These are phyloP conservation scores for Ustanciosporium gigantosporum DNA, from an alignment of 1,284 basidiomycete genomes.

Conservation along the genomic window DNA sequence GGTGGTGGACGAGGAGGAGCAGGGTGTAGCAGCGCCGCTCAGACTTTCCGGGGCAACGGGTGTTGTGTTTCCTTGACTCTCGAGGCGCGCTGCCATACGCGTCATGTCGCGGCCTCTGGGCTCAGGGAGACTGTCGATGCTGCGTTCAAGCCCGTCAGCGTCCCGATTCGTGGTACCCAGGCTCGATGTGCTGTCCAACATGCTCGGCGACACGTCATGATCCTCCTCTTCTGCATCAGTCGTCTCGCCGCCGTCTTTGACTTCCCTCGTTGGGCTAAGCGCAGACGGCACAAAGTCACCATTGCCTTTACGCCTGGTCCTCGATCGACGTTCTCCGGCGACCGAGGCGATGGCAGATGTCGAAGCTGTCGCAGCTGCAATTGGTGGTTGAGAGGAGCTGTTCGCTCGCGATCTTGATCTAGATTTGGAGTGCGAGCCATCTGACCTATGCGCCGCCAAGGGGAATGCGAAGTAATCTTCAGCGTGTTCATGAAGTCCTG, in stretches of 20 bases:
- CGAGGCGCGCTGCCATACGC: constrained; percentile 19
- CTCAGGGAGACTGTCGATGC: constrained; percentile 8
- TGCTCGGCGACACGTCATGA: neutral
- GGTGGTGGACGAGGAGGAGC: neutral
- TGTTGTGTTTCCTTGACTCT: constrained; percentile 1
- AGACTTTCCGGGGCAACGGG: neutral
- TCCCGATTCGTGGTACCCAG: constrained; percentile 8
- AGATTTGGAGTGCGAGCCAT: neutral
- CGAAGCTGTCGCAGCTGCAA: neutral
- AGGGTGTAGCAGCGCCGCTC: neutral
- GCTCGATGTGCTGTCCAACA: constrained; percentile 23
- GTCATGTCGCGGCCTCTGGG: constrained; percentile 38
- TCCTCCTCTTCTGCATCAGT: constrained; percentile 7
- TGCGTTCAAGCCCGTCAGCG: neutral
- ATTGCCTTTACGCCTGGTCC: neutral
- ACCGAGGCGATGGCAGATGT: too few relatives aligned
- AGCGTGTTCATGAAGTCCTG: neutral
- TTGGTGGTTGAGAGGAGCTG: neutral
- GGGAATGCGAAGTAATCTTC: constrained; percentile 16
- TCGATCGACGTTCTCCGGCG: neutral
- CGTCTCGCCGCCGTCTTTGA: constrained; percentile 3
- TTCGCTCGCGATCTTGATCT: neutral
- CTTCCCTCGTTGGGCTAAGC: neutral
- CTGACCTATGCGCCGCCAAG: neutral
- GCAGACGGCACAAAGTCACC: constrained; percentile 17